Percentiles rank a stretch among this genome's conserved stretches.
phyloP scores from a whole-genome alignment of 129 eudicot genomes.

The Flaveria robusta region DNA sequence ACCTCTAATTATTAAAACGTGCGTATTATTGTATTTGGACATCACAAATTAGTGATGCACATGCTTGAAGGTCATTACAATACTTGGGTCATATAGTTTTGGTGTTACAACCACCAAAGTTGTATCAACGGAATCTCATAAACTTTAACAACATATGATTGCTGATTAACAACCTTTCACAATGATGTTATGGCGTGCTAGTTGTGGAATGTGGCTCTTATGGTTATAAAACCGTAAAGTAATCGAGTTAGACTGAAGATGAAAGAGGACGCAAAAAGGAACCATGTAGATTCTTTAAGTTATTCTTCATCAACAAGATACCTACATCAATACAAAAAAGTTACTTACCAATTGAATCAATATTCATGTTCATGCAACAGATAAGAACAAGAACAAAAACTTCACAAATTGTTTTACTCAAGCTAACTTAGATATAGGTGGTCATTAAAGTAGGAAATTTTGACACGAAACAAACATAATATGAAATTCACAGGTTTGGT shows the following conservation, averaged over 20 bases:
- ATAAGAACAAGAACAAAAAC: neutral
- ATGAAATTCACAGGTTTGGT: neutral
- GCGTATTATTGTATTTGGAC: neutral
- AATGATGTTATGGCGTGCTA: slow-evolving; percentile 1
- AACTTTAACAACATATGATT: neutral
- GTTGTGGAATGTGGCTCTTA: neutral
- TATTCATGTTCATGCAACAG: slow-evolving; percentile 7
- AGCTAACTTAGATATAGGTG: neutral
- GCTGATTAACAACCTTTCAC: neutral
- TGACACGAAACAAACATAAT: neutral
- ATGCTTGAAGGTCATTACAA: neutral
- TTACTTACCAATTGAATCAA: neutral
- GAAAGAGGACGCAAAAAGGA: neutral
- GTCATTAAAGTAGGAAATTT: neutral
- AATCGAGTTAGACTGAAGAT: neutral
- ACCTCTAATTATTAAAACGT: neutral
- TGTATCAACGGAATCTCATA: neutral
- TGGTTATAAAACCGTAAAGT: neutral
- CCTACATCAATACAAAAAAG: neutral
- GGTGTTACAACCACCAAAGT: slow-evolving; percentile 3
- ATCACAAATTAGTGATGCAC: neutral
- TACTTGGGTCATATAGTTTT: neutral
- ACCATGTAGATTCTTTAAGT: neutral
- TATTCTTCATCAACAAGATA: slow-evolving; percentile 10
- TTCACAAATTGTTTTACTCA: neutral